Conservation (phyloP, 148 eudicot species). For the Rhododendron simsii region DNA sequence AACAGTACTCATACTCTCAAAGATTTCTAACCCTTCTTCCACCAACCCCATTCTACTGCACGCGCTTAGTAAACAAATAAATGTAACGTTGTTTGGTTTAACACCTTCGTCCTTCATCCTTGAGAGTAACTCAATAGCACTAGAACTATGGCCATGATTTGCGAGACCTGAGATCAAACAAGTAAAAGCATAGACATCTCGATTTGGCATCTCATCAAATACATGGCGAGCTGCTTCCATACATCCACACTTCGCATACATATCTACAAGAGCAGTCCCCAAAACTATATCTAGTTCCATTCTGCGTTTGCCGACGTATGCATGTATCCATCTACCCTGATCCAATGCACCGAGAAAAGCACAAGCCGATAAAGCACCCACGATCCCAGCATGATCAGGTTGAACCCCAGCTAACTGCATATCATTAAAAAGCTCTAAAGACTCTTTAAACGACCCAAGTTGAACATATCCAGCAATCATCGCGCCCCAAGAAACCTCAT, state of each 20-base stretch:
- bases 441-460: constrained; percentile 49
- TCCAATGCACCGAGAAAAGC: constrained; percentile 59
- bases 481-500: constrained; percentile 64
- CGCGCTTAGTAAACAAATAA: constrained; percentile 46
- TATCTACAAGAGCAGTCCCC: constrained; percentile 70
- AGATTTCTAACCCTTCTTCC: constrained; percentile 55
- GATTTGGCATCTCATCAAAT: constrained; percentile 45
- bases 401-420: constrained; percentile 47
- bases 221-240: constrained; percentile 45
- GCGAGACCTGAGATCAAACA: constrained; percentile 68
- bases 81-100: constrained; percentile 54
- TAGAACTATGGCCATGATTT: constrained; percentile 48
- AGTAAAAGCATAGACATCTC: constrained; percentile 53
- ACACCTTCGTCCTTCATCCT: constrained; percentile 51
- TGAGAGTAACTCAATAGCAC: constrained; percentile 40
- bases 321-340: constrained; percentile 76
- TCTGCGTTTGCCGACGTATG: constrained; percentile 31
- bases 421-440: constrained; percentile 46
- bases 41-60: constrained; percentile 56
- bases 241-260: constrained; percentile 74
- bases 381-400: constrained; percentile 51
- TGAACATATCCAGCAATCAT: constrained; percentile 64
- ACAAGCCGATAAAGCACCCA: constrained; percentile 66
- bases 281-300: constrained; percentile 45
- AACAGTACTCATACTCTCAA: constrained; percentile 38